Percentiles rank a stretch among this genome's conserved stretches.
These are phyloP conservation scores for Leccinellum luteum DNA, from an alignment of 768 basidiomycete species.

Conservation along the genomic window DNA sequence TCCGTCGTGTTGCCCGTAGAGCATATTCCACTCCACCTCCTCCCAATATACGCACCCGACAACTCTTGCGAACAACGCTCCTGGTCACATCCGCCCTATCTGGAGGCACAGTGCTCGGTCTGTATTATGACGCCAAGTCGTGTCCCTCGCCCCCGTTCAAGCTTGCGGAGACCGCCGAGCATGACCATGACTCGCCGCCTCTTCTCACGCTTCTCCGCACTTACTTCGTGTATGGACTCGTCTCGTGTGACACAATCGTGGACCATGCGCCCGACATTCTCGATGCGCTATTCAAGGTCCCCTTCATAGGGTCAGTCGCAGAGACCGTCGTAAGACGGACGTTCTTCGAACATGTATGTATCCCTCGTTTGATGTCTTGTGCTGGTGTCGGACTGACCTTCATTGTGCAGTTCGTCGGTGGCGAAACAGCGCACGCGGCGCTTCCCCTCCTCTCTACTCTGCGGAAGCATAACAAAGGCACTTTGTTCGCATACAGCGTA, in stretches of 20 bases:
- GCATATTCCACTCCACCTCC: constrained; percentile 3
- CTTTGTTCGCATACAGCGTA: constrained; percentile 80
- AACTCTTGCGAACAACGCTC: constrained; percentile 9
- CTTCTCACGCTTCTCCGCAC: constrained; percentile 55
- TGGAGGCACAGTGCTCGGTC: constrained; percentile 12
- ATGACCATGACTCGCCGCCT: constrained; percentile 13
- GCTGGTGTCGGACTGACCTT: background rate
- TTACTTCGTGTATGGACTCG: constrained; percentile 80
- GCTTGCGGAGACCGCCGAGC: background rate
- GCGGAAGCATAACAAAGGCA: constrained; percentile 67
- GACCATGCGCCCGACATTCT: constrained; percentile 72
- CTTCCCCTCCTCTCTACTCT: constrained; percentile 62
- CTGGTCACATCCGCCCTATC: constrained; percentile 20
- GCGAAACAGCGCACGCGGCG: constrained; percentile 71
- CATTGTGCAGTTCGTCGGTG: constrained; percentile 76
- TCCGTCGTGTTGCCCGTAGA: constrained; percentile 2
- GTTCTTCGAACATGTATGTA: constrained; percentile 78
- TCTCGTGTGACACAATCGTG: constrained; percentile 73
- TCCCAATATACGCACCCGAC: constrained; percentile 4
- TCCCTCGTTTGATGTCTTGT: background rate
- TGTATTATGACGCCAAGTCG: constrained; percentile 27
- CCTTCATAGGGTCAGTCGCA: constrained; percentile 56
- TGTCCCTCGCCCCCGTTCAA: constrained; percentile 22
- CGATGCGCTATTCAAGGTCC: constrained; percentile 45
- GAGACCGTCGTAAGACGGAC: constrained; percentile 71